Evolutionary conservation across 192 early-diverging fungal species (phyloP).

Genomic region (Kappamyces sp.): DNA sequence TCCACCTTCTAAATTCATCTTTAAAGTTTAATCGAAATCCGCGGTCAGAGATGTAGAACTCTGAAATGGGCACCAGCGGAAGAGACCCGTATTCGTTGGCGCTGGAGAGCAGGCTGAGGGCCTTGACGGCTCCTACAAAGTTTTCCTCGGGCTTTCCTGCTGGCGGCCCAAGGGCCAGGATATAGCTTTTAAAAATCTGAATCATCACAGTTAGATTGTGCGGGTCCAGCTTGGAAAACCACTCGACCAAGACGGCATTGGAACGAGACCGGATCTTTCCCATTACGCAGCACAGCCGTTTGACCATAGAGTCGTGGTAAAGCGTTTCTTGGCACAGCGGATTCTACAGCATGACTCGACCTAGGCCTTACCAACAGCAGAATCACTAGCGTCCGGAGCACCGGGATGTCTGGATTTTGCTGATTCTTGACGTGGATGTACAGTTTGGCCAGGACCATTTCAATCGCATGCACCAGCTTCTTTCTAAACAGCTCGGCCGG

Average conservation of each 20-base stretch:
- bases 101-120: conserved; percentile 39
- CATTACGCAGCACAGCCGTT: conserved; percentile 36
- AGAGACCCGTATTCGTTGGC: conserved; percentile 45
- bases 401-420: conserved; percentile 21
- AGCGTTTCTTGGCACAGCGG: conserved; percentile 43
- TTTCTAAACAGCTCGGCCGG: conserved; percentile 31
- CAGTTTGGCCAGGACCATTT: conserved; percentile 47
- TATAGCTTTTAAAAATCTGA: conserved; percentile 40
- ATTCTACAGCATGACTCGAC: conserved; percentile 34
- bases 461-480: conserved; percentile 46
- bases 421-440: conserved; percentile 34
- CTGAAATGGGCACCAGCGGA: conserved; percentile 33
- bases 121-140: conserved; percentile 45
- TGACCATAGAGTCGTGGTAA: conserved; percentile 42
- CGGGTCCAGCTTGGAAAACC: conserved; percentile 45
- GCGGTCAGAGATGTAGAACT: conserved; percentile 42
- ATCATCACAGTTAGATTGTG: conserved; percentile 36
- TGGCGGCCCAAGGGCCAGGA: conserved; percentile 32
- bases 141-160: conserved; percentile 29
- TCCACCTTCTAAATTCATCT: conserved; percentile 72
- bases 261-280: conserved; percentile 31
- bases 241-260: conserved; percentile 31
- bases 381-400: conserved; percentile 26
- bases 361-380: conserved; percentile 26
- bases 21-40: conserved; percentile 59